phyloP scores from a whole-genome alignment of 2,329 filamentous ascomycete species.

The Colletotrichum magnum region DNA sequence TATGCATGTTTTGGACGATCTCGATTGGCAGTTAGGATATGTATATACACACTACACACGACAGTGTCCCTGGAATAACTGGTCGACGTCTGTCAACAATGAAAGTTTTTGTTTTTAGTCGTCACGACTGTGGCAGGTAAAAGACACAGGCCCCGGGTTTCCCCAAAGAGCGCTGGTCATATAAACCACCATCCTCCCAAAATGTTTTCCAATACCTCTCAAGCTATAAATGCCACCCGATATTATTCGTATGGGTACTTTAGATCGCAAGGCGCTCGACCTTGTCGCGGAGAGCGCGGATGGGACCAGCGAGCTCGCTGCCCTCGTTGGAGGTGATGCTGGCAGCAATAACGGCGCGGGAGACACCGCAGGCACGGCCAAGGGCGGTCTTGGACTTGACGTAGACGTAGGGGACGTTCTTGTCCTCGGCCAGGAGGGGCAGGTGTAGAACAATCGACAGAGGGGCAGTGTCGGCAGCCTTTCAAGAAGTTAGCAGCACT shows the following conservation, averaged over 20 bases:
- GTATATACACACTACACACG: background rate
- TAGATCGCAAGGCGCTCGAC: constrained; percentile 96
- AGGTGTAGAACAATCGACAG: constrained; percentile 91
- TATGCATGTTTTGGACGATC: constrained; percentile 7
- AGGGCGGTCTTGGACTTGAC: constrained; percentile 81
- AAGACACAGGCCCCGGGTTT: background rate
- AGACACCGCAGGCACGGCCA: constrained; percentile 91
- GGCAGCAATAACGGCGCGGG: constrained; percentile 86
- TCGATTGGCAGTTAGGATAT: constrained; percentile 17
- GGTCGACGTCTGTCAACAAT: constrained; percentile 34
- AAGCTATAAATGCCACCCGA: constrained; percentile 23
- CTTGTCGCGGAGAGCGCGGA: constrained; percentile 92
- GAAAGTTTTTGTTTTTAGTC: constrained; percentile 24
- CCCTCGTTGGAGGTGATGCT: constrained; percentile 94
- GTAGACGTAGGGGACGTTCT: constrained; percentile 77
- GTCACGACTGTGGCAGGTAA: constrained; percentile 10
- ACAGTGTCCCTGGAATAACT: constrained; percentile 12
- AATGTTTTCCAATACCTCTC: constrained; percentile 6
- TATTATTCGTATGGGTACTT: constrained; percentile 46
- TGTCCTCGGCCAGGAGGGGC: constrained; percentile 89
- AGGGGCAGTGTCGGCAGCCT: constrained; percentile 86
- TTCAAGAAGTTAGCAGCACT: too few species aligned
- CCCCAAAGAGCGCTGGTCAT: background rate
- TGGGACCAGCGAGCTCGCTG: constrained; percentile 88
- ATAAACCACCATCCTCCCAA: constrained; percentile 7